phyloP scores from a whole-genome alignment of 352 stramenopile species.

The Globisporangium viniferum region DNA sequence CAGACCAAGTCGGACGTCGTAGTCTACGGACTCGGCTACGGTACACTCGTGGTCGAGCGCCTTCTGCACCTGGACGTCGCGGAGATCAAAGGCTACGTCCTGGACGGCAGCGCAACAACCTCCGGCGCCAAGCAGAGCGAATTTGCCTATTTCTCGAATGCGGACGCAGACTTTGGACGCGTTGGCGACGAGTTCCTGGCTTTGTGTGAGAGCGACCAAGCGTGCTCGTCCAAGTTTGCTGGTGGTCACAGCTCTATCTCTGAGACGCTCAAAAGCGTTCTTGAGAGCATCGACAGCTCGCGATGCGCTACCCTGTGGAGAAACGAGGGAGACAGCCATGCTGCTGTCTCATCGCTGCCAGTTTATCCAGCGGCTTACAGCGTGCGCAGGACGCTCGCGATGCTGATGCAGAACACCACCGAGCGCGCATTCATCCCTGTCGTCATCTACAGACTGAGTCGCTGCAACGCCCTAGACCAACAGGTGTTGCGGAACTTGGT shows the following conservation, averaged over 20 bases:
- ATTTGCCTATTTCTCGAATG: conserved; percentile 20
- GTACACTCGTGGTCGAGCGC: conserved; percentile 52
- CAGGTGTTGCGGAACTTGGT: conserved; percentile 37
- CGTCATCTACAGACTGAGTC: conserved; percentile 46
- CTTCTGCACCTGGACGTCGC: conserved; percentile 45
- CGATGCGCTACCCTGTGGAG: conserved; percentile 2
- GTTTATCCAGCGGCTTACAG: not conserved
- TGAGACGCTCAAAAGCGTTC: conserved; percentile 34
- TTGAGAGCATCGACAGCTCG: conserved; percentile 23
- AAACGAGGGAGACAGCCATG: not conserved
- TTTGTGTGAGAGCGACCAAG: conserved; percentile 36
- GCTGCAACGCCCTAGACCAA: conserved; percentile 44
- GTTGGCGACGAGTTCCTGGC: conserved; percentile 38
- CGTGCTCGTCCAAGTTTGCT: conserved; percentile 33
- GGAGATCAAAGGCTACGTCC: conserved; percentile 51
- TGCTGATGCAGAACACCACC: conserved; percentile 38
- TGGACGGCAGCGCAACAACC: conserved; percentile 45
- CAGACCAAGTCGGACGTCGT: conserved; percentile 36
- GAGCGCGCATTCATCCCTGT: conserved; percentile 56
- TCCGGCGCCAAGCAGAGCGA: conserved; percentile 15
- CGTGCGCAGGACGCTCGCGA: conserved; percentile 24
- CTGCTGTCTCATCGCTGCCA: not conserved
- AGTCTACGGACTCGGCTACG: conserved; percentile 66
- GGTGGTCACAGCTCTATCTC: conserved; percentile 17
- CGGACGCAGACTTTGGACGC: conserved; percentile 35